Conservation (phyloP, 495 filamentous ascomycete genomes). For the Neurospora sp. region DNA sequence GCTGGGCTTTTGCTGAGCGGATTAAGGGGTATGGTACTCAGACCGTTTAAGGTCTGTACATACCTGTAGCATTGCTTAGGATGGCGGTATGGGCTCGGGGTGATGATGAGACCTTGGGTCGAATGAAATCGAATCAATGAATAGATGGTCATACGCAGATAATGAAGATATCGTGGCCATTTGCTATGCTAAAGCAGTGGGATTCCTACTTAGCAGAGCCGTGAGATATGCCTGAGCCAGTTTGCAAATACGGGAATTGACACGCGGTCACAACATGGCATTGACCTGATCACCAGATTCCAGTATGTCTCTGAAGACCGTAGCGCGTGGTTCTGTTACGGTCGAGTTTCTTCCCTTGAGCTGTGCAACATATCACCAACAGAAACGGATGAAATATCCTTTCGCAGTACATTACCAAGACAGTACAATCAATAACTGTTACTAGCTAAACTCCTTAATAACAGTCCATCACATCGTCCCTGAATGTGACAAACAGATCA, state of each 20-base stretch:
- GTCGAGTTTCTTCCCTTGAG: neutral
- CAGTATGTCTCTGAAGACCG: no score
- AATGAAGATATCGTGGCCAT: neutral
- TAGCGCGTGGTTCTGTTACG: neutral
- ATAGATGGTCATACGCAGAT: neutral
- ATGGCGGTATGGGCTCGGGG: neutral
- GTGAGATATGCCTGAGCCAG: neutral
- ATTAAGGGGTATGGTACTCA: slow-evolving; percentile 53
- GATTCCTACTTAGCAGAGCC: neutral
- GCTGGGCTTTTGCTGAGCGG: slow-evolving; percentile 91
- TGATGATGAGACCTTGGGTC: neutral
- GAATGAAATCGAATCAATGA: neutral
- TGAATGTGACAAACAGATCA: neutral
- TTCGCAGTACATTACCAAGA: neutral
- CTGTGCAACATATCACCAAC: neutral
- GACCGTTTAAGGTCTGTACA: slow-evolving; percentile 27
- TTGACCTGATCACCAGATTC: no score
- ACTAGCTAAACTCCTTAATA: neutral
- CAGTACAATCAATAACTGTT: neutral
- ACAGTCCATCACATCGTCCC: neutral
- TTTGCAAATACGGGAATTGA: neutral
- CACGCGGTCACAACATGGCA: neutral
- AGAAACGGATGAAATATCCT: neutral
- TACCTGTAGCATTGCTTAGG: neutral
- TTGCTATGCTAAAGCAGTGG: neutral